A percentile compares a stretch with the other conserved stretches of the same genome.
Conservation (phyloP, 176 grass and related monocot species). For the Eleusine indica region DNA sequence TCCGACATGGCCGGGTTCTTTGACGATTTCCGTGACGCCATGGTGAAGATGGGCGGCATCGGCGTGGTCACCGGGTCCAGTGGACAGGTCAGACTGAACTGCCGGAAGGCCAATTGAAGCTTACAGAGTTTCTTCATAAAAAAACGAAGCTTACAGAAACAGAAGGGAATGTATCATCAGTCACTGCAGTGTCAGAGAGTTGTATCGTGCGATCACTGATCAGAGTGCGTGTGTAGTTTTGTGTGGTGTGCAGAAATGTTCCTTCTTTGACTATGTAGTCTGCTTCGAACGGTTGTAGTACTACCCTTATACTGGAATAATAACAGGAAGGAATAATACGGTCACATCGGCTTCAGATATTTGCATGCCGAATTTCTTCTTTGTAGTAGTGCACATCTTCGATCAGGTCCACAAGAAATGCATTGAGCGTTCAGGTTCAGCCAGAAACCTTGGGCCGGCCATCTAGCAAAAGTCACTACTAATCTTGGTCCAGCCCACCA, state of each 20-base stretch:
- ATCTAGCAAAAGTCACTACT: background rate
- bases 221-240: background rate
- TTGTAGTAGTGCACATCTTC: background rate
- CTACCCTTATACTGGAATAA: slow-evolving; percentile 29
- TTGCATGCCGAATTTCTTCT: background rate
- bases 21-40: slow-evolving; percentile 61
- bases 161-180: background rate
- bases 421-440: background rate
- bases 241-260: slow-evolving; percentile 9
- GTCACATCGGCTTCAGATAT: background rate
- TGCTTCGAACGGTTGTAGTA: slow-evolving; percentile 62
- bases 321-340: slow-evolving; percentile 33
- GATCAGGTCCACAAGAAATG: background rate
- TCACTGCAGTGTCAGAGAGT: background rate
- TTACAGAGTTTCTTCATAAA: background rate
- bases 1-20: slow-evolving; percentile 60
- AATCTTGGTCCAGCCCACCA: no score
- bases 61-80: slow-evolving; percentile 58
- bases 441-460: background rate
- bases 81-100: slow-evolving; percentile 69
- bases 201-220: background rate
- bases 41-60: slow-evolving; percentile 88
- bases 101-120: slow-evolving; percentile 66
- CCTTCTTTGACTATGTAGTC: slow-evolving; percentile 42
- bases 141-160: no score